Evolutionary conservation across 805 yeast species (phyloP).

Genomic region (Torulaspora indica): DNA sequence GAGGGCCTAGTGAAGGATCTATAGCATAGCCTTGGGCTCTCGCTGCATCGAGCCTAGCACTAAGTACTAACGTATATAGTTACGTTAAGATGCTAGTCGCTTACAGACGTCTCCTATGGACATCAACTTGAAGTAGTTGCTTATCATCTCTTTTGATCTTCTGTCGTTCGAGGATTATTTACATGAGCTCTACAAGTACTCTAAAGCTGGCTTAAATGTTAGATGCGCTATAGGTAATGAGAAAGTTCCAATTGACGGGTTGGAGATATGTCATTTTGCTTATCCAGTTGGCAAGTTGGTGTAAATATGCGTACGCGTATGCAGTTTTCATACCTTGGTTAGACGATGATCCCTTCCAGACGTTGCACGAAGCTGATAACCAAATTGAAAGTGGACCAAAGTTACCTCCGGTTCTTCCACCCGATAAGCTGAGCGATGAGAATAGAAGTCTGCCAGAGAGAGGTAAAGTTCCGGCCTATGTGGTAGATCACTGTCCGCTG

Average conservation of each 20-base stretch:
- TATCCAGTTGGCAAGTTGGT: not conserved
- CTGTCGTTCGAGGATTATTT: no score
- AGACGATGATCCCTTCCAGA: conserved; percentile 20
- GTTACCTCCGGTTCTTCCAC: conserved; percentile 29
- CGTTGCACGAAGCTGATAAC: conserved; percentile 6
- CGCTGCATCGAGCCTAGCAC: no score
- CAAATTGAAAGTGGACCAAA: not conserved
- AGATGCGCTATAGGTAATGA: not conserved
- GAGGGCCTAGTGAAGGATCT: not conserved
- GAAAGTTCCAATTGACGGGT: not conserved
- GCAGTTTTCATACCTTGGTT: conserved; percentile 18
- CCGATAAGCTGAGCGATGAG: conserved; percentile 25
- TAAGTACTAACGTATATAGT: conserved; percentile 4
- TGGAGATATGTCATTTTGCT: not conserved
- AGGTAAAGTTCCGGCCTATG: conserved; percentile 55
- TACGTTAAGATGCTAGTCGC: not conserved
- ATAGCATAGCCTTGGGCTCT: no score
- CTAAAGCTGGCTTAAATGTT: not conserved
- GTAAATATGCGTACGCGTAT: not conserved
- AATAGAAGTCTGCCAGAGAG: conserved; percentile 25
- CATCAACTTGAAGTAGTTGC: not conserved
- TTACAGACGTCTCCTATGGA: not conserved
- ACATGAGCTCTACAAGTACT: not conserved
- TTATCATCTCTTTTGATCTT: no score
- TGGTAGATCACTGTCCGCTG: conserved; percentile 63